phyloP scores from a whole-genome alignment of 345 rosid species.

The Corymbia maculata region DNA sequence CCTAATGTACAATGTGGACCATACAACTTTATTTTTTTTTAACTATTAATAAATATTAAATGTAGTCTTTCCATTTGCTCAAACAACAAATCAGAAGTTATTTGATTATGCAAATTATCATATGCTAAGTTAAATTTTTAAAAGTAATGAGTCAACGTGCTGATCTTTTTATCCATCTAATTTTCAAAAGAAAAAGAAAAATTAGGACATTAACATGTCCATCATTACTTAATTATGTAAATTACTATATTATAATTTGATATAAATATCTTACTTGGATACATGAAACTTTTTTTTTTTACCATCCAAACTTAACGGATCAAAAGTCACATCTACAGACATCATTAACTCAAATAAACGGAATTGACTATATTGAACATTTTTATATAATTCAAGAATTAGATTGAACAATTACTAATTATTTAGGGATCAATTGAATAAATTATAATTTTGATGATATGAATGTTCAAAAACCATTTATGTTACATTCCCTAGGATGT shows the following conservation, averaged over 20 bases:
- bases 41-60: accelerated
- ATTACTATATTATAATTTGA: background rate
- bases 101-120: background rate
- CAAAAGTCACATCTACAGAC: background rate
- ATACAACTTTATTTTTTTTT: accelerated
- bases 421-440: accelerated
- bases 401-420: background rate
- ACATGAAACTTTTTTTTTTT: background rate
- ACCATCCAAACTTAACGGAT: background rate
- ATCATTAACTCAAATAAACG: too few species aligned
- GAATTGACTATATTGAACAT: accelerated
- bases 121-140: background rate
- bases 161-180: background rate
- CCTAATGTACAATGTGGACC: accelerated
- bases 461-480: background rate
- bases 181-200: background rate
- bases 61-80: background rate
- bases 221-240: background rate
- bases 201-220: background rate
- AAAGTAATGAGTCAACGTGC: background rate
- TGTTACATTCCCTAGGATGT: accelerated
- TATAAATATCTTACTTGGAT: background rate
- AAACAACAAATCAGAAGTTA: background rate
- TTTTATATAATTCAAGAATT: background rate
- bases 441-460: background rate